phyloP scores from a whole-genome alignment of 2,329 filamentous ascomycete genomes.

The Clarireedia hainanense region DNA sequence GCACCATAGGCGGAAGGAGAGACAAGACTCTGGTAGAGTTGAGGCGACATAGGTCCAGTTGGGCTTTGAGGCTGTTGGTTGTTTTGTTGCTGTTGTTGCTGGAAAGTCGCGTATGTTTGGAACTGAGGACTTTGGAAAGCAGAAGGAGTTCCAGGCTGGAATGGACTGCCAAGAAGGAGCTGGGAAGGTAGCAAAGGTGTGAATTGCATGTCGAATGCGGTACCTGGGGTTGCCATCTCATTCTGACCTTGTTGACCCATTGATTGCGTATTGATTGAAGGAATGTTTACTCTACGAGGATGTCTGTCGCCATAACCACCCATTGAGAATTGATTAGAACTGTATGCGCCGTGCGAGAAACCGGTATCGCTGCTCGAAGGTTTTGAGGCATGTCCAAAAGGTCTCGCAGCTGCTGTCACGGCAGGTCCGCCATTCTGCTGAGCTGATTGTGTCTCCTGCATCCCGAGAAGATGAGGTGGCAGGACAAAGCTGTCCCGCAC shows the following conservation, averaged over 20 bases:
- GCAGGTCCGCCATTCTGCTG: constrained; percentile 47
- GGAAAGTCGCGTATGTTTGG: constrained; percentile 72
- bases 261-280: constrained; percentile 81
- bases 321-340: constrained; percentile 65
- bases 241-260: constrained; percentile 46
- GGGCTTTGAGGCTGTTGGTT: constrained; percentile 59
- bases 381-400: constrained; percentile 67
- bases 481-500: constrained; percentile 79
- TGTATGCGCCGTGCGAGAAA: constrained; percentile 88
- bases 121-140: constrained; percentile 90
- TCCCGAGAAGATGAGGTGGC: constrained; percentile 75
- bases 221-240: constrained; percentile 80
- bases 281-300: constrained; percentile 76
- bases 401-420: constrained; percentile 43
- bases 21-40: constrained; percentile 76
- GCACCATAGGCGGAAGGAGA: constrained; percentile 78
- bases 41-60: constrained; percentile 71
- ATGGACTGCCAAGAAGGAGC: constrained; percentile 88
- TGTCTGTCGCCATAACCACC: constrained; percentile 81
- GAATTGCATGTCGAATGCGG: constrained; percentile 96
- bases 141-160: constrained; percentile 88
- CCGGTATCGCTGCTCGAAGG: constrained; percentile 77
- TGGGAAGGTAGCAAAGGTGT: constrained; percentile 92
- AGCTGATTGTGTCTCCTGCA: constrained; percentile 76
- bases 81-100: constrained; percentile 41